A percentile compares a stretch with the other conserved stretches of the same genome.
Evolutionary conservation across 2,329 filamentous ascomycete species (phyloP).

Genomic region (Curvularia hawaiiensis): DNA sequence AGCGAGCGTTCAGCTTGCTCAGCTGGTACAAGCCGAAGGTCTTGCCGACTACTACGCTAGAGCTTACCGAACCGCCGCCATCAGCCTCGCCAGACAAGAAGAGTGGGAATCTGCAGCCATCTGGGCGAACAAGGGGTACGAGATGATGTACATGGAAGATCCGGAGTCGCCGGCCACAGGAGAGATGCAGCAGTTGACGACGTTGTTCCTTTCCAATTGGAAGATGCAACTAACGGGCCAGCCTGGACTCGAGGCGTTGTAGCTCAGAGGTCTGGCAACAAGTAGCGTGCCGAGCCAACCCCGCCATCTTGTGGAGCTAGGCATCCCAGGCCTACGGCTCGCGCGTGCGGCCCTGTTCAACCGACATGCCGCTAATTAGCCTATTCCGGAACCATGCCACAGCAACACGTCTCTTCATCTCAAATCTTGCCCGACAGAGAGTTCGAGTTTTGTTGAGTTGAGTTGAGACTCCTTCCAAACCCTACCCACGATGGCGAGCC

Average conservation of each 20-base stretch:
- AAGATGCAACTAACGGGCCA: slow-evolving; percentile 30
- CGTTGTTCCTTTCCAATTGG: slow-evolving; percentile 38
- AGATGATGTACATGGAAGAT: slow-evolving; percentile 38
- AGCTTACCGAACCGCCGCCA: slow-evolving; percentile 39
- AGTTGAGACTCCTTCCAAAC: neutral
- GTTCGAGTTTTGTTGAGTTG: too few relatives aligned
- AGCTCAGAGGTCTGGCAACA: neutral
- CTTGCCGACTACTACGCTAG: slow-evolving; percentile 45
- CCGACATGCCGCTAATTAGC: slow-evolving; percentile 29
- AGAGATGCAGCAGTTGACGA: slow-evolving; percentile 40
- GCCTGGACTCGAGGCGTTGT: neutral
- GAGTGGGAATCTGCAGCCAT: slow-evolving; percentile 39
- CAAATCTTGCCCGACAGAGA: neutral
- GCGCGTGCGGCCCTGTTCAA: slow-evolving; percentile 27
- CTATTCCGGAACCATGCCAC: slow-evolving; percentile 24
- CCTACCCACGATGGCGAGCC: slow-evolving; percentile 13
- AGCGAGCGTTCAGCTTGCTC: slow-evolving; percentile 33
- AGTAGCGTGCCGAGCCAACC: neutral
- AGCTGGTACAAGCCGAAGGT: slow-evolving; percentile 42
- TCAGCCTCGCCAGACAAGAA: slow-evolving; percentile 36
- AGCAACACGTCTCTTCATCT: slow-evolving; percentile 11
- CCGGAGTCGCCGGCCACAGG: slow-evolving; percentile 29
- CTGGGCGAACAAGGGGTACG: slow-evolving; percentile 41
- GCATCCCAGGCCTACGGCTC: slow-evolving; percentile 16
- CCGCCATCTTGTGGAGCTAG: slow-evolving; percentile 3